A percentile compares a stretch with the other conserved stretches of the same genome.
These are phyloP conservation scores for Striga asiatica DNA, from an alignment of 257 asterid genomes.

Conservation along the genomic window DNA sequence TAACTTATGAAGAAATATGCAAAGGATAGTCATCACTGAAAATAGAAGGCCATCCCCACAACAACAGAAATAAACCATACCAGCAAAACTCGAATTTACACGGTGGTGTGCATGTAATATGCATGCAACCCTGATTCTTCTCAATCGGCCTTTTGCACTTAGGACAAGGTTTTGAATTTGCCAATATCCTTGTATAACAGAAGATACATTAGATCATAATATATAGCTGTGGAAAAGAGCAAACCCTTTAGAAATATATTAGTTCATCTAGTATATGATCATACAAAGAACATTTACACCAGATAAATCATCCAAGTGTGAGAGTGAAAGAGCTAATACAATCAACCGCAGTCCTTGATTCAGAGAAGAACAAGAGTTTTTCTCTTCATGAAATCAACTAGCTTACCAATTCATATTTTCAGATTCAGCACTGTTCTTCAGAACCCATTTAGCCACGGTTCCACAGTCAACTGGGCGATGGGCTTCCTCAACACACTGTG, in stretches of 20 bases:
- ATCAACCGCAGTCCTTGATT: background rate
- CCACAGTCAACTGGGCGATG: conserved; percentile 49
- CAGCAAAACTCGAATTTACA: conserved; percentile 99
- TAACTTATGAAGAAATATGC: background rate
- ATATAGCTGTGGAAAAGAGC: background rate
- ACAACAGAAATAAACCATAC: conserved; percentile 31
- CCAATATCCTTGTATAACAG: conserved; percentile 70
- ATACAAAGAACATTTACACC: background rate
- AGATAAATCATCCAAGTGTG: background rate
- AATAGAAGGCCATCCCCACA: conserved; percentile 3
- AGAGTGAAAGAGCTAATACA: background rate
- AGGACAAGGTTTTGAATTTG: conserved; percentile 97
- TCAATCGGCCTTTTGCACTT: conserved; percentile 99
- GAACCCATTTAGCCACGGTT: conserved; percentile 43
- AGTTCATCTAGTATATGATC: background rate
- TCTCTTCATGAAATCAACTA: background rate
- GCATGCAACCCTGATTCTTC: conserved; percentile 99
- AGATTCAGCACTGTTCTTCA: conserved; percentile 51
- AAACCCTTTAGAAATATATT: background rate
- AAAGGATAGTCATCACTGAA: background rate
- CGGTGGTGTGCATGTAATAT: conserved; percentile 95
- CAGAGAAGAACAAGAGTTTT: background rate
- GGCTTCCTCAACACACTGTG: conserved; percentile 50
- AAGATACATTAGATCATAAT: conserved; percentile 12
- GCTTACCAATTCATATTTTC: conserved; percentile 49